These are phyloP conservation scores for Penicillium hordei DNA, from an alignment of 2,329 filamentous ascomycete species.

Conservation along the genomic window DNA sequence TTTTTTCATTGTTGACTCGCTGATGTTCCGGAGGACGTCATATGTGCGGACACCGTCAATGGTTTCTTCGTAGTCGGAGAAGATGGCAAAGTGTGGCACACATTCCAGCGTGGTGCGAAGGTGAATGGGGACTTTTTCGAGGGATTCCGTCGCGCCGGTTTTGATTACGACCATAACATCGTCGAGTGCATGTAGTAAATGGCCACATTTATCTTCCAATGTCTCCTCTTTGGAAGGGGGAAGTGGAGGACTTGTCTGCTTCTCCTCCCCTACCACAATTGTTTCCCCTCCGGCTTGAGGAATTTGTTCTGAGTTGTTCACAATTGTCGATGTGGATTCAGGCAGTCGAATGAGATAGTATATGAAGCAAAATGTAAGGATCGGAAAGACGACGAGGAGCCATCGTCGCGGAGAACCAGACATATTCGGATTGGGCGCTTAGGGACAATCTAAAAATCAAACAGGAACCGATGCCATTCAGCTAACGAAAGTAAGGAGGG, in stretches of 20 bases:
- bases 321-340: constrained; percentile 1
- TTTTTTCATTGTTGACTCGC: constrained; percentile 17
- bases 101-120: constrained; percentile 30
- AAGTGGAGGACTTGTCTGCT: constrained; percentile 3
- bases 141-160: constrained; percentile 32
- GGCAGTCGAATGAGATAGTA: constrained; percentile 20
- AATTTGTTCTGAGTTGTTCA: constrained; percentile 7
- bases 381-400: constrained; percentile 24
- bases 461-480: constrained; percentile 8
- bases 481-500: background rate
- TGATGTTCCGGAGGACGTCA: constrained; percentile 29
- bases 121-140: constrained; percentile 30
- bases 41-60: constrained; percentile 26
- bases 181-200: constrained; percentile 22
- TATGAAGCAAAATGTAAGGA: constrained; percentile 22
- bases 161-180: constrained; percentile 30
- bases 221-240: background rate
- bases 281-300: constrained; percentile 5
- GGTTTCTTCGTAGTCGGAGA: constrained; percentile 33
- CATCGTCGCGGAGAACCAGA: constrained; percentile 26
- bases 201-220: constrained; percentile 19
- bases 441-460: background rate
- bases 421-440: constrained; percentile 16
- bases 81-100: constrained; percentile 30
- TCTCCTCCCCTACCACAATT: constrained; percentile 4